These are phyloP conservation scores for Cutaneotrichosporon mucoides DNA, from an alignment of 1,284 basidiomycete genomes.

Conservation along the genomic window DNA sequence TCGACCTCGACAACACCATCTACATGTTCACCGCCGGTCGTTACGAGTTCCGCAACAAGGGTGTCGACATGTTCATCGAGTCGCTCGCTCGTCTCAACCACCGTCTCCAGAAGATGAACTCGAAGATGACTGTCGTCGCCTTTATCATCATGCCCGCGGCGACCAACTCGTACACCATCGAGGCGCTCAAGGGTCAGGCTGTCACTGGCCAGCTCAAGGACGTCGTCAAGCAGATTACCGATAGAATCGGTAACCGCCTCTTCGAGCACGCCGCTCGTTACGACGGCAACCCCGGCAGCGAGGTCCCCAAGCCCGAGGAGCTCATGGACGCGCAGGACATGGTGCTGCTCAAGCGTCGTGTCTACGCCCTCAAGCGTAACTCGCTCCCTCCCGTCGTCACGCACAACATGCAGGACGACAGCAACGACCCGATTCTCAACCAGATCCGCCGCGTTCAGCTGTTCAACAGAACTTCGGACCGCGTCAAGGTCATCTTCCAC, in stretches of 20 bases:
- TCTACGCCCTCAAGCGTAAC: constrained; percentile 92
- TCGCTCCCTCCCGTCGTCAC: constrained; percentile 89
- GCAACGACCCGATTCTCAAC: constrained; percentile 85
- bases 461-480: constrained; percentile 77
- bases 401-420: constrained; percentile 96
- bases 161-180: constrained; percentile 94
- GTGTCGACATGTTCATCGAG: constrained; percentile 99
- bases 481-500: constrained; percentile 97
- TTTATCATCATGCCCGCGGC: constrained; percentile 99
- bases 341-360: constrained; percentile 91
- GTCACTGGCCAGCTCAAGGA: constrained; percentile 95
- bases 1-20: constrained; percentile 91
- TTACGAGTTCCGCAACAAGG: constrained; percentile 99
- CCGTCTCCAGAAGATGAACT: constrained; percentile 73
- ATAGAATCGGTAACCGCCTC: constrained; percentile 80
- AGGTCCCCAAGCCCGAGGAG: constrained; percentile 65
- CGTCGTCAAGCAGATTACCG: constrained; percentile 90
- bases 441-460: constrained; percentile 89
- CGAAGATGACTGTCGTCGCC: constrained; percentile 82
- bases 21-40: constrained; percentile 99
- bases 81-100: constrained; percentile 89
- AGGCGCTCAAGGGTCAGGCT: constrained; percentile 96
- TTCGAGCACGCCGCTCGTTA: constrained; percentile 93
- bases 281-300: constrained; percentile 66
- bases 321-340: constrained; percentile 89